Evolutionary conservation across 2,329 filamentous ascomycete genomes (phyloP), one percentile per base, ranked within the genome.

Genomic region (Monosporascus sp.): DNA sequence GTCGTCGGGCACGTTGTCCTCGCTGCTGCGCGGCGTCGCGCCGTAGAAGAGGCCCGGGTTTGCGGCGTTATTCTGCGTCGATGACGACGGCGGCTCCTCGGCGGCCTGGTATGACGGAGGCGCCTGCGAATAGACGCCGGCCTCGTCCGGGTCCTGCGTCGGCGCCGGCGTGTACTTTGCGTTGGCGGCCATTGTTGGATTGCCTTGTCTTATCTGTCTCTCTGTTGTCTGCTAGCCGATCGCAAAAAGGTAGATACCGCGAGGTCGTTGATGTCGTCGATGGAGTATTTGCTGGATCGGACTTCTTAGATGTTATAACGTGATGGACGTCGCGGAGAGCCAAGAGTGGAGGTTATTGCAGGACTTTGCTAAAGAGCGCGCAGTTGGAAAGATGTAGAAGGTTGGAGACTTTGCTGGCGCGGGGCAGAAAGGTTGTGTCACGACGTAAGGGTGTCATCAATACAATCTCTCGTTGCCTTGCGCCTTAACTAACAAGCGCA

Each of bases 1-100:
- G 73, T 97, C 93, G 76, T 97, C 93, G 1, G 93, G 93, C 45
- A 97, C 70, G 67, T 97, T 95, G 74, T 97, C 93, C 67, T 92
- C 85, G 72, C 92, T 92, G 68, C 79, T 81, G 64, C 92, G 85
- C 50, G 90, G 85, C 11, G 43, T 3, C 45, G 80, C 83, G 48
- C 84, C 87, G 57, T 80, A 80, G 53, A 89, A 81, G 41, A 88
- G 78, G 22, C 75, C 71, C 57, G 81, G 78, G 63, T 78, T 77
- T 55, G 79, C 72, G 25, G 75, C 18, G 17, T 41, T 41, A 11
- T 41, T 41, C 17, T 20, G 83, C 79, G 56, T 77, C 72, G 57
- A 80, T 78, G 55, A 74, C 76, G 68, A 82, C 80, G 51, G 65
- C 66, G 49, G 66, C 31, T 35, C 31, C 11, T 9, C 11, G 66